Conservation (phyloP, 108 stramenopile species). For the Nitzschia sp. region DNA sequence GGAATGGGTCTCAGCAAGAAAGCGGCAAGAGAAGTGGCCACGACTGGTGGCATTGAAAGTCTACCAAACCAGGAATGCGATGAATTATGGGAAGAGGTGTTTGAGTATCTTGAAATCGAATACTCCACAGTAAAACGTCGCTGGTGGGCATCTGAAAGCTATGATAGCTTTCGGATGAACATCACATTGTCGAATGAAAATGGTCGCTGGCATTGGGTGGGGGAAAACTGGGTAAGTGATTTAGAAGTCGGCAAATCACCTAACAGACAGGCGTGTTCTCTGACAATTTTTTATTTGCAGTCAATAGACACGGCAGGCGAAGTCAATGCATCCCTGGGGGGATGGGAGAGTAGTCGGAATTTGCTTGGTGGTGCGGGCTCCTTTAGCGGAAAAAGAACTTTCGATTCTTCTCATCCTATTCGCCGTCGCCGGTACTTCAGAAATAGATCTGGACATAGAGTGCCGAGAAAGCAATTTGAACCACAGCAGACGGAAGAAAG, state of each 20-base stretch:
- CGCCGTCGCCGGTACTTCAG: constrained; percentile 67
- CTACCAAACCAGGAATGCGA: constrained; percentile 50
- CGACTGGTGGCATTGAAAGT: constrained; percentile 33
- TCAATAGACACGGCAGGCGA: constrained; percentile 56
- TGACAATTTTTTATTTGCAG: constrained; percentile 15
- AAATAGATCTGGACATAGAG: constrained; percentile 17
- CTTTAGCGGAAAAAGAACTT: constrained; percentile 48
- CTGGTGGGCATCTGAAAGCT: constrained; percentile 72
- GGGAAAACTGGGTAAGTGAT: constrained; percentile 58
- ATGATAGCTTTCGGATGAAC: constrained; percentile 37
- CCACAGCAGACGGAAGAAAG: background rate
- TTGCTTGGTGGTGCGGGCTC: constrained; percentile 33
- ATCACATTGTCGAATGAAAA: constrained; percentile 23
- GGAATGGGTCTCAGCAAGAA: constrained; percentile 38
- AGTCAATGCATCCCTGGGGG: constrained; percentile 37
- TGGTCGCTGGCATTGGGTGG: constrained; percentile 48
- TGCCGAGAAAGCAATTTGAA: background rate
- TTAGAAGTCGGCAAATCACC: background rate
- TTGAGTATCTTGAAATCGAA: constrained; percentile 68
- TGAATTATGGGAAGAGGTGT: constrained; percentile 53
- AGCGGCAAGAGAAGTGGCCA: constrained; percentile 23
- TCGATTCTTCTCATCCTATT: constrained; percentile 48
- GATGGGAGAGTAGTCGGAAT: constrained; percentile 67
- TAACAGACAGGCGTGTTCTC: background rate
- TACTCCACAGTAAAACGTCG: constrained; percentile 41